These are phyloP conservation scores for Beauveria varroae DNA, from an alignment of 2,329 filamentous ascomycete species.

Conservation along the genomic window DNA sequence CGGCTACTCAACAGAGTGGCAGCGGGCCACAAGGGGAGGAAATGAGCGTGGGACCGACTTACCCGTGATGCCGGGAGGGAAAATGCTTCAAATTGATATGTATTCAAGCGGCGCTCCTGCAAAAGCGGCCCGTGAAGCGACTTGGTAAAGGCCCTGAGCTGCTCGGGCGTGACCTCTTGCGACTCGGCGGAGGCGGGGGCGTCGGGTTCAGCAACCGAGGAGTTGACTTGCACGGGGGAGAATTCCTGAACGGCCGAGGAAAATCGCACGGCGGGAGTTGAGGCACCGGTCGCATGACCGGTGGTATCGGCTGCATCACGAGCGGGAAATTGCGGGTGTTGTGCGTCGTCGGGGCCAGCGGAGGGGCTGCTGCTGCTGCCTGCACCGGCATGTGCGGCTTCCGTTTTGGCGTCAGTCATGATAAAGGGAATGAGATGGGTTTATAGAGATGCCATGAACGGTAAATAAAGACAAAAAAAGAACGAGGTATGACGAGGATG, in stretches of 20 bases:
- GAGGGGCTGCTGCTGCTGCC: neutral
- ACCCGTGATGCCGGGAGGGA: constrained; percentile 81
- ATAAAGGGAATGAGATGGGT: constrained; percentile 1
- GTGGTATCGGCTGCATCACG: constrained; percentile 10
- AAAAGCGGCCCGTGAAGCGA: constrained; percentile 67
- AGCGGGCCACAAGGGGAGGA: neutral
- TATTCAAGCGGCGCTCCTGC: constrained; percentile 75
- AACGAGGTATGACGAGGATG: neutral
- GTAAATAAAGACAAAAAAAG: neutral
- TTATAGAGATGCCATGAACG: neutral
- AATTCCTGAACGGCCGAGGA: constrained; percentile 66
- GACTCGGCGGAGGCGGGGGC: constrained; percentile 23
- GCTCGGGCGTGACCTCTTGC: constrained; percentile 45
- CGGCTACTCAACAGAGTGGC: neutral
- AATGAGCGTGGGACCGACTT: constrained; percentile 33
- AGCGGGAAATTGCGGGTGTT: constrained; percentile 13
- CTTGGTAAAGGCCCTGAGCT: constrained; percentile 64
- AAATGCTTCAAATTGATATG: constrained; percentile 84
- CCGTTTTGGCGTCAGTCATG: constrained; percentile 10
- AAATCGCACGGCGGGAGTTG: constrained; percentile 56
- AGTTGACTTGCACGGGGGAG: constrained; percentile 22
- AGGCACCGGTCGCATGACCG: constrained; percentile 19
- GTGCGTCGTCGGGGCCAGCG: constrained; percentile 13
- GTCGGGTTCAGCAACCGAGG: constrained; percentile 16
- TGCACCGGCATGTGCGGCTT: constrained; percentile 1